phyloP scores from a whole-genome alignment of 768 basidiomycete species.

The Melanogaster broomeanus region DNA sequence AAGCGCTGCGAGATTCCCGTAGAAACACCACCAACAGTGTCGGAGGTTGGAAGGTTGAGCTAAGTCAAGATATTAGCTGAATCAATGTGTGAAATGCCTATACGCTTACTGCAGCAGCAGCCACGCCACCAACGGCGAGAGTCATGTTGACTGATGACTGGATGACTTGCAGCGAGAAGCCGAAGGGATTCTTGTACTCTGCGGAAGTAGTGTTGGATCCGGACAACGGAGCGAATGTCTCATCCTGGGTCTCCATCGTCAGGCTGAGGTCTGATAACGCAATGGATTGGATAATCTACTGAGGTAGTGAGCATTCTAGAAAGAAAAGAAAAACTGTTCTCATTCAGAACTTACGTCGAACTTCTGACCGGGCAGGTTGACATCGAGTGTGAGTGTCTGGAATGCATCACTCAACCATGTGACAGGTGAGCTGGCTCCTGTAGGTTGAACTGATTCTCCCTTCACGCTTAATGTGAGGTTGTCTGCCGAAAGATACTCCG shows the following conservation, averaged over 20 bases:
- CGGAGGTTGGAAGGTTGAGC: slow-evolving; percentile 51
- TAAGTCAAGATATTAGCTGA: slow-evolving; percentile 20
- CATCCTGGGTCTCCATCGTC: slow-evolving; percentile 48
- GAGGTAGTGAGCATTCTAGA: not conserved
- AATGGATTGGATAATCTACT: slow-evolving; percentile 64
- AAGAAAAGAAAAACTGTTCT: not conserved
- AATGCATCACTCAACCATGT: slow-evolving; percentile 72
- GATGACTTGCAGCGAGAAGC: slow-evolving; percentile 69
- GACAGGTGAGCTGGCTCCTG: slow-evolving; percentile 51
- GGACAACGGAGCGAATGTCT: slow-evolving; percentile 62
- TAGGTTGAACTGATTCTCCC: slow-evolving; percentile 62
- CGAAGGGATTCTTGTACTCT: slow-evolving; percentile 73
- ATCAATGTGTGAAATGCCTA: not conserved
- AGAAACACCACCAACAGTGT: slow-evolving; percentile 61
- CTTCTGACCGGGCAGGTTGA: slow-evolving; percentile 62
- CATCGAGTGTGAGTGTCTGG: slow-evolving; percentile 60
- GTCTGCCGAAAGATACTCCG: slow-evolving; percentile 60
- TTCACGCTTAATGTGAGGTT: slow-evolving; percentile 61
- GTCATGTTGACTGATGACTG: slow-evolving; percentile 56
- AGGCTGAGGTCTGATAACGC: slow-evolving; percentile 57
- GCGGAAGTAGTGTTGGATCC: slow-evolving; percentile 57
- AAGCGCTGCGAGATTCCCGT: slow-evolving; percentile 69
- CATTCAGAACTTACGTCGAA: slow-evolving; percentile 40
- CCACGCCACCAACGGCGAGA: slow-evolving; percentile 46
- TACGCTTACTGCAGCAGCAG: slow-evolving; percentile 52